phyloP scores from a whole-genome alignment of 163 green algal genomes.

The Coccomyxa subellipsoidea region DNA sequence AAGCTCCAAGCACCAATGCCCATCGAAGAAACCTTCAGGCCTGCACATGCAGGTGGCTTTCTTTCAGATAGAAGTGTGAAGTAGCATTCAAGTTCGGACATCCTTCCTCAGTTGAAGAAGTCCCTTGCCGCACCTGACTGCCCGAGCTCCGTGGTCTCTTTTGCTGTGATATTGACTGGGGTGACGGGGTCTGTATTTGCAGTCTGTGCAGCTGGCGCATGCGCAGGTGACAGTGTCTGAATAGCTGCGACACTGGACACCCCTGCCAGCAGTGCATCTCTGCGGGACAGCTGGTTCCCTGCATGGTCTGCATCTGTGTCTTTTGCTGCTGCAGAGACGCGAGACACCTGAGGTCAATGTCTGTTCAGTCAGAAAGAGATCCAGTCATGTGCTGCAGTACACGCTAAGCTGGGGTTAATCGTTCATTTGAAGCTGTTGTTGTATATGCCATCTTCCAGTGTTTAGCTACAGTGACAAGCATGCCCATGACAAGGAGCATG shows the following conservation, averaged over 20 bases:
- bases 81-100: background rate
- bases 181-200: background rate
- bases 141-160: background rate
- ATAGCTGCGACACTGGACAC: background rate
- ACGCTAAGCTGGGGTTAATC: no score
- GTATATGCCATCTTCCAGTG: no score
- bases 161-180: background rate
- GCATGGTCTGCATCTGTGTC: background rate
- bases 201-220: background rate
- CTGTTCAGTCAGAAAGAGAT: no score
- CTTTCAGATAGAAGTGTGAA: background rate
- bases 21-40: conserved; percentile 33
- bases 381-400: no score
- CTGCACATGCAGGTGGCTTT: conserved; percentile 14
- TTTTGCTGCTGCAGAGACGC: background rate
- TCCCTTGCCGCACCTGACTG: background rate
- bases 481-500: no score
- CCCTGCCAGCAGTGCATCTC: background rate
- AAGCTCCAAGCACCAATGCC: conserved; percentile 61
- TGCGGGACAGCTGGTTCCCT: background rate
- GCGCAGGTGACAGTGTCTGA: background rate
- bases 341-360: no score
- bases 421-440: no score
- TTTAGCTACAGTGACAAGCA: no score
- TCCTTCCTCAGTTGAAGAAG: background rate